These are phyloP conservation scores for Terfezia boudieri DNA, from an alignment of 495 filamentous ascomycete genomes.

Conservation along the genomic window DNA sequence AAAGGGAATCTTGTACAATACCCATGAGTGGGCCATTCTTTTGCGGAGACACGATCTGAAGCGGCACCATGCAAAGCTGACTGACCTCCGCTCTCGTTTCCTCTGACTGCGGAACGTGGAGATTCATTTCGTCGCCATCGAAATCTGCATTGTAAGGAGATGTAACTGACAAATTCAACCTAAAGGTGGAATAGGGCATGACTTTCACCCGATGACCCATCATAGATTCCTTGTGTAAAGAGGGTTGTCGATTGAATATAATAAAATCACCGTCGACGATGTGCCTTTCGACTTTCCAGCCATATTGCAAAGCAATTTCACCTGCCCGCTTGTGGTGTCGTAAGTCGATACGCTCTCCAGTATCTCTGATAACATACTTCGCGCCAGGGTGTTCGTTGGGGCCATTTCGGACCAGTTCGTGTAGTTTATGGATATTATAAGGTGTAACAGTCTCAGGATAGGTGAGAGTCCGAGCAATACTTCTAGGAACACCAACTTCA, in stretches of 20 bases:
- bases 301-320: slow-evolving; percentile 66
- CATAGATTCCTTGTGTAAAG: slow-evolving; percentile 98
- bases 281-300: slow-evolving; percentile 96
- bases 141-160: slow-evolving; percentile 99
- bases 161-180: slow-evolving; percentile 89
- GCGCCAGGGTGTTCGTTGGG: slow-evolving; percentile 89
- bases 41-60: slow-evolving; percentile 95
- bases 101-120: slow-evolving; percentile 94
- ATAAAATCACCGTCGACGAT: slow-evolving; percentile 90
- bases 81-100: slow-evolving; percentile 85
- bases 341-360: slow-evolving; percentile 82
- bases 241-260: slow-evolving; percentile 98
- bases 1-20: slow-evolving; percentile 95
- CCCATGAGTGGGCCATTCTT: slow-evolving; percentile 95
- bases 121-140: slow-evolving; percentile 98
- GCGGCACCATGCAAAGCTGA: slow-evolving; percentile 83
- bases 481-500: slow-evolving; percentile 82
- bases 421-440: slow-evolving; percentile 88
- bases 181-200: slow-evolving; percentile 97
- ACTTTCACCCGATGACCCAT: slow-evolving; percentile 96
- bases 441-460: slow-evolving; percentile 96
- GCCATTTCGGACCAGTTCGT: slow-evolving; percentile 69
- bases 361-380: slow-evolving; percentile 78
- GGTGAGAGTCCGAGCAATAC: slow-evolving; percentile 71
- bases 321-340: slow-evolving; percentile 71